phyloP scores from a whole-genome alignment of 305 asterid genomes.

The Solanum hybrid region DNA sequence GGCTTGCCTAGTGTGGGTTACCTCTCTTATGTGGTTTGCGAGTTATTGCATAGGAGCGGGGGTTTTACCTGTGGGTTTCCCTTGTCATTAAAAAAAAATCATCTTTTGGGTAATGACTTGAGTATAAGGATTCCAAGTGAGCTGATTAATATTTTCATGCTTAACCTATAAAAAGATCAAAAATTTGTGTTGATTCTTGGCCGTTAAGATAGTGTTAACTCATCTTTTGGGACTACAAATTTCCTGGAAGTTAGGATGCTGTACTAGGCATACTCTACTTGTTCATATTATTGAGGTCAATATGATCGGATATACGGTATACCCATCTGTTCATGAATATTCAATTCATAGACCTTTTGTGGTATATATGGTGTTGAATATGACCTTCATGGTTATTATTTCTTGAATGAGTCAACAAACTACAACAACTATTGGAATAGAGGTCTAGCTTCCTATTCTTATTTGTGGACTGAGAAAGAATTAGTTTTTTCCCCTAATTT shows the following conservation, averaged over 20 bases:
- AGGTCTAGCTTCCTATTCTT: not conserved
- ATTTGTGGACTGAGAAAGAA: not conserved
- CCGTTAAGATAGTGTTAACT: not conserved
- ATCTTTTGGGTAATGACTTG: not conserved
- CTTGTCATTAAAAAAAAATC: no score
- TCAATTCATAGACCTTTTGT: not conserved
- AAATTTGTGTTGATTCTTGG: not conserved
- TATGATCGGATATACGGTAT: not conserved
- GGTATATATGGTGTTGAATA: not conserved
- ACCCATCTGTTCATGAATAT: not conserved
- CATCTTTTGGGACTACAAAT: not conserved
- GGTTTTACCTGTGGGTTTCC: no score
- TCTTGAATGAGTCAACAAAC: not conserved
- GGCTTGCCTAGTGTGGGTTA: no score
- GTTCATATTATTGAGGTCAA: not conserved
- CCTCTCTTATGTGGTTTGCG: no score
- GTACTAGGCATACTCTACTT: not conserved
- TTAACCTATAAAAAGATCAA: not conserved
- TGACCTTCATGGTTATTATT: not conserved
- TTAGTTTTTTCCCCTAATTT: not conserved
- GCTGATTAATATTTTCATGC: not conserved
- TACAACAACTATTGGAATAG: not conserved
- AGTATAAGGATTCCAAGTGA: not conserved
- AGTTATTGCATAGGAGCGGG: no score
- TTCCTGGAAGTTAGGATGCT: not conserved